Percentiles rank a stretch among this genome's conserved stretches.
Conservation (phyloP, 1,284 basidiomycete genomes). For the Amylostereum areolatum region DNA sequence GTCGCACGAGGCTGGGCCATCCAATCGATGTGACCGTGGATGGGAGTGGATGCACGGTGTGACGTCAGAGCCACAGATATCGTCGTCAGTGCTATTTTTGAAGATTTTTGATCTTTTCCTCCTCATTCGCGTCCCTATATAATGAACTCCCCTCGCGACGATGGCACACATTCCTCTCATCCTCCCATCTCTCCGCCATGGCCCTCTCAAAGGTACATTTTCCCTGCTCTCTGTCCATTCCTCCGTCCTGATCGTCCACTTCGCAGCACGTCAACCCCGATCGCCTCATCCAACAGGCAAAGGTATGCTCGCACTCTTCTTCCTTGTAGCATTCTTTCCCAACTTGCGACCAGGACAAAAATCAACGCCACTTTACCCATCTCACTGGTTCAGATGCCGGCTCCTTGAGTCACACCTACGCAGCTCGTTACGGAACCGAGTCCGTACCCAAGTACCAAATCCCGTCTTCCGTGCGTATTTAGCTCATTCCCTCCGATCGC, state of each 20-base stretch:
- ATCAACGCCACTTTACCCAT: slow-evolving; percentile 26
- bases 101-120: too few species aligned
- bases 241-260: neutral
- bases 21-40: too few species aligned
- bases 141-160: too few species aligned
- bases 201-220: slow-evolving; percentile 43
- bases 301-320: slow-evolving; percentile 27
- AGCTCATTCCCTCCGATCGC: neutral
- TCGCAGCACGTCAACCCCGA: slow-evolving; percentile 61
- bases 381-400: slow-evolving; percentile 31
- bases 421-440: slow-evolving; percentile 56
- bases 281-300: slow-evolving; percentile 48
- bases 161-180: too few species aligned
- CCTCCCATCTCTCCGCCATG: slow-evolving; percentile 26
- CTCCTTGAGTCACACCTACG: slow-evolving; percentile 42
- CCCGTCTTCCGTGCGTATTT: slow-evolving; percentile 41
- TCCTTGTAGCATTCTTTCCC: neutral
- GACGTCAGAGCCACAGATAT: too few species aligned
- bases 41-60: too few species aligned
- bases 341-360: slow-evolving; percentile 36
- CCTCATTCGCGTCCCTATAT: too few species aligned
- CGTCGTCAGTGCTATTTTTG: too few species aligned
- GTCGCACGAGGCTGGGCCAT: too few species aligned
- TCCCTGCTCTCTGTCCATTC: neutral
- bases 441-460: slow-evolving; percentile 66